These are phyloP conservation scores for Debaryomyces udenii DNA, from an alignment of 1,139 yeast species.

Conservation along the genomic window DNA sequence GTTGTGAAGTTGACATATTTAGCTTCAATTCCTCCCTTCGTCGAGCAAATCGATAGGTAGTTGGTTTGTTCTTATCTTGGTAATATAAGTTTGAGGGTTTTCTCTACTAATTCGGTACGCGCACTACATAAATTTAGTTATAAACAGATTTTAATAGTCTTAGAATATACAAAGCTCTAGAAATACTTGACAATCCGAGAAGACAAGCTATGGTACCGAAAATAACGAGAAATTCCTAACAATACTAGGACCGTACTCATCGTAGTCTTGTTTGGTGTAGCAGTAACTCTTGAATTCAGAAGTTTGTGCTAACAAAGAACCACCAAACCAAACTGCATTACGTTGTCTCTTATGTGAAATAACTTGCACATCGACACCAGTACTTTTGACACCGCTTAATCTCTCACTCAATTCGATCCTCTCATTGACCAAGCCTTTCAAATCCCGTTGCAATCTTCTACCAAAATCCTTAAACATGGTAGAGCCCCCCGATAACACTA, in stretches of 20 bases:
- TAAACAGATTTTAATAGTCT: too few species aligned
- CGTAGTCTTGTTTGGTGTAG: constrained; percentile 95
- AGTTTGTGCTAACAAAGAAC: constrained; percentile 94
- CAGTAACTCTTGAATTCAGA: constrained; percentile 95
- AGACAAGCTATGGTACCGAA: constrained; percentile 66
- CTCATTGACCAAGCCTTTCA: constrained; percentile 83
- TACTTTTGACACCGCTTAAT: constrained; percentile 79
- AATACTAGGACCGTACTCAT: constrained; percentile 96
- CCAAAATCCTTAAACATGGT: constrained; percentile 99
- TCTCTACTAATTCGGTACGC: neutral
- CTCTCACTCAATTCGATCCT: constrained; percentile 83
- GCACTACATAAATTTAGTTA: constrained; percentile 2
- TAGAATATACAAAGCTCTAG: neutral
- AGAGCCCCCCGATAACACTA: constrained; percentile 94
- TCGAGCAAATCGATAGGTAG: too few species aligned
- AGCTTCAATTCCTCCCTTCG: constrained; percentile 1
- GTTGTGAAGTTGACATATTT: constrained; percentile 33
- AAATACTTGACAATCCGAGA: neutral
- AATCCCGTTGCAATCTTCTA: constrained; percentile 93
- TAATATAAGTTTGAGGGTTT: constrained; percentile 1
- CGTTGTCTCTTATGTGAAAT: constrained; percentile 96
- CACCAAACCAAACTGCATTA: constrained; percentile 99
- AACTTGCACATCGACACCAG: constrained; percentile 97
- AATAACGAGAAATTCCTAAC: constrained; percentile 95
- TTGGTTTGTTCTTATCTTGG: too few species aligned